Evolutionary conservation across 345 rosid genomes (phyloP), one percentile per base, ranked within the genome.

Genomic region (Eucalyptus marginata): DNA sequence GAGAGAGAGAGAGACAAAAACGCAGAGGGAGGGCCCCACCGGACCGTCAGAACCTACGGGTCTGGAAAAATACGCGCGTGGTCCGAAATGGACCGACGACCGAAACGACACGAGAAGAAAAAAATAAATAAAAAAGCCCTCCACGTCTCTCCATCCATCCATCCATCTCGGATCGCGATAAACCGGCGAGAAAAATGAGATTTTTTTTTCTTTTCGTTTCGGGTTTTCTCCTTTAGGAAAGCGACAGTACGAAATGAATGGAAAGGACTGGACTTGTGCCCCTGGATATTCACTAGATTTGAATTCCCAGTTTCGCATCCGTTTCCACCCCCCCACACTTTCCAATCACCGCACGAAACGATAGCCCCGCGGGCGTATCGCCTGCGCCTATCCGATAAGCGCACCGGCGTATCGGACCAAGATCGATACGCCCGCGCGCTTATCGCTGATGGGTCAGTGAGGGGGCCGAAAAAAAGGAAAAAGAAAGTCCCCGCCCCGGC

Each of bases 231-330:
- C 46, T 36, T 71, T 15, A 7, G 84, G 93, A 93, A 89, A 91
- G 90, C 89, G 94, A 93, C 93, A 90, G 92, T 31, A 90, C 84
- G 87, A 79, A 59, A 90, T 59, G 84, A 54, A 54, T 49, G 86
- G 86, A 92, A 56, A 17, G 88, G 89, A 93, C 92, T 95, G 97
- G 97, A 96, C 96, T 90, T 93, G 92, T 91, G 94, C 68, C 3
- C 84, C 31, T 92, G 95, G 93, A 96, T 94, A 94, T 95, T 93
- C 96, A 94, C 93, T 90, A 87, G 91, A 94, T 95, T 95, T 96
- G 92, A 95, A 93, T 94, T 89, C 54, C 90, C 93, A 92, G 93
- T 93, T 95, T 94, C 90, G 92, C 91, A 93, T 96, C 98, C 98
- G 98, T 10, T 88, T 27, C 79, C 59, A 18, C 54, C 11, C 17